Evolutionary conservation across 2,329 filamentous ascomycete species (phyloP).

Genomic region (Fusarium mundagurra): DNA sequence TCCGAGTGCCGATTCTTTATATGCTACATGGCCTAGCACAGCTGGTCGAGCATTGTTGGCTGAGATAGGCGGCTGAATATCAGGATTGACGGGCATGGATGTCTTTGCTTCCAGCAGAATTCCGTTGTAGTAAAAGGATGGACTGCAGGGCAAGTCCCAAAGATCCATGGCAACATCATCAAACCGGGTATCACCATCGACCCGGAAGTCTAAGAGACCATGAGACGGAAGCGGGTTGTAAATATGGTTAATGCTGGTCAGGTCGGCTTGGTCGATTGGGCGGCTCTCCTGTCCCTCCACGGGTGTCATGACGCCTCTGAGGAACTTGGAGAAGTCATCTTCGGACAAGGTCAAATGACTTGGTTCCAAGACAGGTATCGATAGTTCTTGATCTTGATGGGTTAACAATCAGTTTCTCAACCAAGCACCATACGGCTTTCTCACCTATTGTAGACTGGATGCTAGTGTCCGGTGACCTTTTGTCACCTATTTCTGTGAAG

Average conservation of each 20-base stretch:
- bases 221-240: neutral
- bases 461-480: neutral
- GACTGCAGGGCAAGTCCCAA: neutral
- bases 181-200: neutral
- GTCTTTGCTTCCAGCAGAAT: neutral
- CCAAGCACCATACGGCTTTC: rapidly evolving
- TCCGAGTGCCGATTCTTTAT: neutral
- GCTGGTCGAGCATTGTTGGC: neutral
- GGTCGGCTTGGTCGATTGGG: neutral
- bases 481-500: neutral
- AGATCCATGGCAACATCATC: neutral
- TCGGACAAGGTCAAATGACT: neutral
- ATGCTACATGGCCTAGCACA: neutral
- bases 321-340: neutral
- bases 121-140: neutral
- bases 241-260: neutral
- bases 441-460: neutral
- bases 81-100: rapidly evolving
- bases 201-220: neutral
- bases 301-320: neutral
- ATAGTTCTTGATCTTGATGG: neutral
- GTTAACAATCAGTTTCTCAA: neutral
- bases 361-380: neutral
- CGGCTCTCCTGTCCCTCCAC: neutral
- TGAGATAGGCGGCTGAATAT: neutral